Conservation (phyloP, 768 basidiomycete genomes). For the Punctularia strigosozonata region DNA sequence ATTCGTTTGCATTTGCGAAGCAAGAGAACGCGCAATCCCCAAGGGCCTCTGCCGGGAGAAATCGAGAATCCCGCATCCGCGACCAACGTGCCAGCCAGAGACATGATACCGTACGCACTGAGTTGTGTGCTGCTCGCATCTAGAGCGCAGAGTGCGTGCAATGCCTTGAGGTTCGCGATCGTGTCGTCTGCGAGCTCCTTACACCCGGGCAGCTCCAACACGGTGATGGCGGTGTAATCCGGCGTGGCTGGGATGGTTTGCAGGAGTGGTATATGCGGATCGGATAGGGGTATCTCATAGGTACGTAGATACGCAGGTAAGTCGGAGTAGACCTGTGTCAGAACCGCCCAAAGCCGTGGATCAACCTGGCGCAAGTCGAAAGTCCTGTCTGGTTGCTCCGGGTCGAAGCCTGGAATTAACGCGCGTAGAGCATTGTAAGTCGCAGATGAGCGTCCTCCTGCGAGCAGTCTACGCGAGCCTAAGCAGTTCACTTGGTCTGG, state of each 20-base stretch:
- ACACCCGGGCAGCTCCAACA: slow-evolving; percentile 49
- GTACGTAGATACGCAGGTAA: slow-evolving; percentile 32
- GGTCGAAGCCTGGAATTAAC: slow-evolving; percentile 23
- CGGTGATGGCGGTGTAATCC: slow-evolving; percentile 51
- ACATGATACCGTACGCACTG: slow-evolving; percentile 37
- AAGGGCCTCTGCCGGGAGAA: slow-evolving; percentile 10
- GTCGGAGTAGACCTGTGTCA: slow-evolving; percentile 45
- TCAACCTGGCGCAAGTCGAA: slow-evolving; percentile 23
- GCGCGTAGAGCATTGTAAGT: slow-evolving; percentile 27
- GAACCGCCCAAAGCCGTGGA: slow-evolving; percentile 49
- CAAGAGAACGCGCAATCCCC: slow-evolving; percentile 11
- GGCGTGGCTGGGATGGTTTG: slow-evolving; percentile 42
- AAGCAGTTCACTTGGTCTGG: slow-evolving; percentile 33
- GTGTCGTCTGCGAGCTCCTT: slow-evolving; percentile 45
- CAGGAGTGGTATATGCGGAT: slow-evolving; percentile 41
- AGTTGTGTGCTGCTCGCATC: slow-evolving; percentile 47
- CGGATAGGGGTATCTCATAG: slow-evolving; percentile 40
- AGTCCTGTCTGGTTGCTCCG: slow-evolving; percentile 6
- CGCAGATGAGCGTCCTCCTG: too few relatives aligned
- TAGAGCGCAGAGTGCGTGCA: slow-evolving; percentile 49
- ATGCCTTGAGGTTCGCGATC: slow-evolving; percentile 33
- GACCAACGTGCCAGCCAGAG: slow-evolving; percentile 39
- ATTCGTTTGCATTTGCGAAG: slow-evolving; percentile 8
- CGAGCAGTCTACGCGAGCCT: slow-evolving; percentile 19
- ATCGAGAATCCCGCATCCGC: too few relatives aligned